Conservation (phyloP, 148 eudicot species). For the Fagopyrum tataricum region DNA sequence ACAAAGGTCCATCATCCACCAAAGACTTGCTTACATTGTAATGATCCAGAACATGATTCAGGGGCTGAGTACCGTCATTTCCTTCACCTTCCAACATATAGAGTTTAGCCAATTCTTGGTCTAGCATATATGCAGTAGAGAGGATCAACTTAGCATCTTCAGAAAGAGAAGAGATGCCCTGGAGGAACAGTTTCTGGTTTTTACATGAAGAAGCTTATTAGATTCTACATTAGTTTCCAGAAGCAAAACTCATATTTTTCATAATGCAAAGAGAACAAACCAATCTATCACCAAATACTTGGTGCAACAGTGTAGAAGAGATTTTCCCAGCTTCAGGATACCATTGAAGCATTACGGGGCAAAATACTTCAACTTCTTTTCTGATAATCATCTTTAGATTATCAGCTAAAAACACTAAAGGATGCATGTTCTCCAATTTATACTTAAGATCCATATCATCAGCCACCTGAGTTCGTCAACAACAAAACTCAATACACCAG, state of each 20-base stretch:
- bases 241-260: not conserved
- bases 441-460: slow-evolving; percentile 39
- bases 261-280: slow-evolving; percentile 29
- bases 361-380: slow-evolving; percentile 43
- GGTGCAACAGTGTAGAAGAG: slow-evolving; percentile 56
- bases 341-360: slow-evolving; percentile 54
- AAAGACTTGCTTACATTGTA: slow-evolving; percentile 48
- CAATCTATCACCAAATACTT: slow-evolving; percentile 61
- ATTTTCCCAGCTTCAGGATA: slow-evolving; percentile 69
- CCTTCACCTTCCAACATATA: slow-evolving; percentile 41
- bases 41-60: slow-evolving; percentile 37
- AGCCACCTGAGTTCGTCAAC: slow-evolving; percentile 27
- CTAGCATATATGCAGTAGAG: slow-evolving; percentile 67
- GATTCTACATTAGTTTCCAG: slow-evolving; percentile 10
- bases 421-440: slow-evolving; percentile 36
- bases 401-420: slow-evolving; percentile 63
- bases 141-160: slow-evolving; percentile 71
- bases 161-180: slow-evolving; percentile 52
- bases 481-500: not conserved
- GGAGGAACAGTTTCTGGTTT: slow-evolving; percentile 56
- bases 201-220: slow-evolving; percentile 6
- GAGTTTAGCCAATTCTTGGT: slow-evolving; percentile 42
- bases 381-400: slow-evolving; percentile 51
- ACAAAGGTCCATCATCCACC: not conserved
- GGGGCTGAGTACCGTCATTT: slow-evolving; percentile 26